Percentiles rank a stretch among this genome's conserved stretches.
Conservation (phyloP, 495 filamentous ascomycete genomes). For the Gamarada debralockiae region DNA sequence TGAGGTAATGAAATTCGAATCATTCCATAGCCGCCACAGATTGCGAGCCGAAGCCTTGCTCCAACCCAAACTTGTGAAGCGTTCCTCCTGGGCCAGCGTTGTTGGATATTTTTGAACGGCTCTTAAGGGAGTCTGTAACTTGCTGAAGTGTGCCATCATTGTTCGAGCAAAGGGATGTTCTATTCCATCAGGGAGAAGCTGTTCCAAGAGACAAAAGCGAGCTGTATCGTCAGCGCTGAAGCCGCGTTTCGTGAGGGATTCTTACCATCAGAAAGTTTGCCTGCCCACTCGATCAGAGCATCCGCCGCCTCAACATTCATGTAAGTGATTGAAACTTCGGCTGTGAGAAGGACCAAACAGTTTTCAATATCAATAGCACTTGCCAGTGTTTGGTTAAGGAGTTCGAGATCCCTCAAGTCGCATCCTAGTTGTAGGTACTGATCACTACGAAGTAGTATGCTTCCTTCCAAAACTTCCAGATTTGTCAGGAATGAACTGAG, state of each 20-base stretch:
- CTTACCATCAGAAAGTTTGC: slow-evolving; percentile 58
- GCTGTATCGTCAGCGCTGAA: slow-evolving; percentile 26
- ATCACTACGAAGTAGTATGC: slow-evolving; percentile 56
- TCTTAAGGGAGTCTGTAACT: slow-evolving; percentile 71
- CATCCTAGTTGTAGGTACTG: slow-evolving; percentile 79
- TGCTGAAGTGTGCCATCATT: slow-evolving; percentile 83
- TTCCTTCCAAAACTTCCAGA: slow-evolving; percentile 30
- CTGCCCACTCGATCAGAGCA: slow-evolving; percentile 66
- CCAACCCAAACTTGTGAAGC: slow-evolving; percentile 70
- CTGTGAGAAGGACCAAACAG: slow-evolving; percentile 69
- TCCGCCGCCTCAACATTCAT: slow-evolving; percentile 78
- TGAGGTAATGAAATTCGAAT: slow-evolving; percentile 53
- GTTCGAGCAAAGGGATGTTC: slow-evolving; percentile 81
- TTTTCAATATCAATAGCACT: slow-evolving; percentile 48
- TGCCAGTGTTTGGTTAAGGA: slow-evolving; percentile 53
- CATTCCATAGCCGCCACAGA: slow-evolving; percentile 78
- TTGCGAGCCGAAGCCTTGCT: slow-evolving; percentile 50
- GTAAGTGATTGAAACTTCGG: slow-evolving; percentile 88
- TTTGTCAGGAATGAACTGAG: slow-evolving; percentile 45
- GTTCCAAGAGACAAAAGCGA: slow-evolving; percentile 82
- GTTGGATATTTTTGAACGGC: slow-evolving; percentile 68
- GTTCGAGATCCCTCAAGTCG: slow-evolving; percentile 64
- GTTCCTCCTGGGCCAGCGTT: slow-evolving; percentile 54
- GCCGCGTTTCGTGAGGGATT: neutral
- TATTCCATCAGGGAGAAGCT: slow-evolving; percentile 73